These are phyloP conservation scores for Russula brevipes DNA, from an alignment of 768 basidiomycete species.

Conservation along the genomic window DNA sequence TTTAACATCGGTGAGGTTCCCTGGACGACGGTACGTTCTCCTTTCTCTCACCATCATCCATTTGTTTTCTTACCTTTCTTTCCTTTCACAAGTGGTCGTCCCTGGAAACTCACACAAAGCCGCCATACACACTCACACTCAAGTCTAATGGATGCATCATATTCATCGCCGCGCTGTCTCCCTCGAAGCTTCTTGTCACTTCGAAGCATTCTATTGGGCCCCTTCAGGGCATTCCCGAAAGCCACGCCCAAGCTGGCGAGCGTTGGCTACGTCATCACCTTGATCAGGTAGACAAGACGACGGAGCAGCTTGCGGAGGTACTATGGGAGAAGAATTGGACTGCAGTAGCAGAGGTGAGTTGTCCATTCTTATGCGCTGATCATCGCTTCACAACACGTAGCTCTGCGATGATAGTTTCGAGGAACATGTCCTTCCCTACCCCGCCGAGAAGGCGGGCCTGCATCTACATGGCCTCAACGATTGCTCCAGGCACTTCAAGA, in stretches of 20 bases:
- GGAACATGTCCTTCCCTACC: conserved; percentile 87
- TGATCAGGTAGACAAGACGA: conserved; percentile 51
- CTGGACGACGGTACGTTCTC: conserved; percentile 74
- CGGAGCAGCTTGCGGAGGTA: conserved; percentile 63
- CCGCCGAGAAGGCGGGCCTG: conserved; percentile 78
- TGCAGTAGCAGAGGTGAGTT: conserved; percentile 80
- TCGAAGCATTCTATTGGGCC: conserved; percentile 90
- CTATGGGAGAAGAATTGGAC: conserved; percentile 86
- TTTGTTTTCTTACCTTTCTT: neutral
- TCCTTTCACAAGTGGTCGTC: conserved; percentile 59
- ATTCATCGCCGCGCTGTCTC: conserved; percentile 81
- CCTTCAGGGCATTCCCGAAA: conserved; percentile 37
- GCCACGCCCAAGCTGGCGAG: conserved; percentile 82
- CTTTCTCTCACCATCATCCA: no score
- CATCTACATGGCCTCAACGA: conserved; percentile 90
- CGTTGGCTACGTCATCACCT: conserved; percentile 76
- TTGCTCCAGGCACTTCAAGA: conserved; percentile 60
- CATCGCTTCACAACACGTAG: conserved; percentile 37
- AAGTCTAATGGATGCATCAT: conserved; percentile 98
- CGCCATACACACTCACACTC: conserved; percentile 80
- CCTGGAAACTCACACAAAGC: conserved; percentile 59
- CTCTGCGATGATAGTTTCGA: conserved; percentile 97
- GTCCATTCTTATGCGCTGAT: neutral
- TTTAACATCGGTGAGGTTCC: conserved; percentile 97
- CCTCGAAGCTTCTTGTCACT: conserved; percentile 70